phyloP scores from a whole-genome alignment of 352 stramenopile species.

The Phytophthora idaei region DNA sequence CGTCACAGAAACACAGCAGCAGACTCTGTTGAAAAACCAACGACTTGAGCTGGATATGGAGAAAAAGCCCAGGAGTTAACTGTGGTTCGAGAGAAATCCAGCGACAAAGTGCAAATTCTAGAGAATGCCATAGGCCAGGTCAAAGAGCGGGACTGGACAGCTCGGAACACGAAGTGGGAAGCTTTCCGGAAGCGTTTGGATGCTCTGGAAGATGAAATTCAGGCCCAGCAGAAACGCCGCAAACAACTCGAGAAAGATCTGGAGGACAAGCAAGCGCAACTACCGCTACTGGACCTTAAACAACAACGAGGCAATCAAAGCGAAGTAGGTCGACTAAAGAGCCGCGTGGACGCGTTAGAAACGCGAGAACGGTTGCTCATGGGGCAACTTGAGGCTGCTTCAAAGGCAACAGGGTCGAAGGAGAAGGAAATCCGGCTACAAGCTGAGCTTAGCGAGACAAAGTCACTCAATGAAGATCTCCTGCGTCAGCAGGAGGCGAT shows the following conservation, averaged over 20 bases:
- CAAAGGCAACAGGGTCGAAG: constrained; percentile 29
- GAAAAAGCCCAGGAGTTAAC: constrained; percentile 42
- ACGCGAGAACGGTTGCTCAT: constrained; percentile 70
- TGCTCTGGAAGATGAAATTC: constrained; percentile 65
- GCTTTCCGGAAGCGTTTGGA: constrained; percentile 77
- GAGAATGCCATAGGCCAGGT: constrained; percentile 55
- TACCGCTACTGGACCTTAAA: constrained; percentile 33
- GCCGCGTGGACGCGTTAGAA: constrained; percentile 69
- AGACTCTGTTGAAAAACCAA: constrained; percentile 55
- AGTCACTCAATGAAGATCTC: constrained; percentile 52
- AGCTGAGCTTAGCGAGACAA: constrained; percentile 39
- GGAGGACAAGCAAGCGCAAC: constrained; percentile 47
- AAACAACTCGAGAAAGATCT: constrained; percentile 70
- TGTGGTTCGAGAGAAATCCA: constrained; percentile 42
- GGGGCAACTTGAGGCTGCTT: constrained; percentile 51
- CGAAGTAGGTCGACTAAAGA: constrained; percentile 53
- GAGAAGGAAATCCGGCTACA: constrained; percentile 36
- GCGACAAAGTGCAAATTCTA: constrained; percentile 44
- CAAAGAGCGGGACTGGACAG: constrained; percentile 62
- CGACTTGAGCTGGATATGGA: constrained; percentile 68
- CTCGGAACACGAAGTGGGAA: constrained; percentile 71
- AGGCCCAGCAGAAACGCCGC: constrained; percentile 54
- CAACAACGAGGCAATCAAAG: constrained; percentile 32
- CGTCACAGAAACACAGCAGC: constrained; percentile 55
- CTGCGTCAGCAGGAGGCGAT: constrained; percentile 50